These are phyloP conservation scores for Teratosphaeria destructans DNA, from an alignment of 2,329 filamentous ascomycete species.

Conservation along the genomic window DNA sequence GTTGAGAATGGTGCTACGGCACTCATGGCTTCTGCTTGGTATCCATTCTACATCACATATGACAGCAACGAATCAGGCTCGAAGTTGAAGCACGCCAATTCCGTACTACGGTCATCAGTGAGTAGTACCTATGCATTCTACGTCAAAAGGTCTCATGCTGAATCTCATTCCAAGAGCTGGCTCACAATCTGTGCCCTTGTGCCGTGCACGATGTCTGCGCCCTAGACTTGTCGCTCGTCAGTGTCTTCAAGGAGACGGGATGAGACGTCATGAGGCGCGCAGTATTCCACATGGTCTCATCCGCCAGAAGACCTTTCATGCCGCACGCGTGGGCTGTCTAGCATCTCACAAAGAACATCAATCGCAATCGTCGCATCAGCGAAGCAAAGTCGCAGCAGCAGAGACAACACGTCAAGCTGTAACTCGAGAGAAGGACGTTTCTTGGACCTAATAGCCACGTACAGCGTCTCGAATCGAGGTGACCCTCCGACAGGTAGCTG, in stretches of 20 bases:
- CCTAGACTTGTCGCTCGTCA: not conserved
- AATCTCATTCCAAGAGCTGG: not conserved
- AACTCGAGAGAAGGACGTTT: not conserved
- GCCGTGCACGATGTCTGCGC: not conserved
- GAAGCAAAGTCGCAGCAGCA: not conserved
- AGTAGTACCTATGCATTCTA: not conserved
- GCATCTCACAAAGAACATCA: not conserved
- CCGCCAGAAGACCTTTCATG: not conserved
- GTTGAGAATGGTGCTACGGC: conserved; percentile 7
- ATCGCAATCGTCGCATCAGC: not conserved
- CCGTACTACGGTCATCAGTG: not conserved
- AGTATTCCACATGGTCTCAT: not conserved
- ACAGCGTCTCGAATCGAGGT: not conserved
- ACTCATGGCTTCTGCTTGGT: not conserved
- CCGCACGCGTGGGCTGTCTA: not conserved
- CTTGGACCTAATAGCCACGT: not conserved
- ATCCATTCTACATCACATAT: not conserved
- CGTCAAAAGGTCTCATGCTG: not conserved
- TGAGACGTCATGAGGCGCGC: not conserved
- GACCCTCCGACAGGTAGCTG: not conserved
- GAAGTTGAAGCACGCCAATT: no score
- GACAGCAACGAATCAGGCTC: no score
- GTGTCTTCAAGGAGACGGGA: not conserved
- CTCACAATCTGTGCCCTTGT: not conserved
- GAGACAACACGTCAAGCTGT: not conserved